Percentiles rank a stretch among this genome's conserved stretches.
Conservation (phyloP, 1,284 basidiomycete species). For the Ustilago cynodontis region DNA sequence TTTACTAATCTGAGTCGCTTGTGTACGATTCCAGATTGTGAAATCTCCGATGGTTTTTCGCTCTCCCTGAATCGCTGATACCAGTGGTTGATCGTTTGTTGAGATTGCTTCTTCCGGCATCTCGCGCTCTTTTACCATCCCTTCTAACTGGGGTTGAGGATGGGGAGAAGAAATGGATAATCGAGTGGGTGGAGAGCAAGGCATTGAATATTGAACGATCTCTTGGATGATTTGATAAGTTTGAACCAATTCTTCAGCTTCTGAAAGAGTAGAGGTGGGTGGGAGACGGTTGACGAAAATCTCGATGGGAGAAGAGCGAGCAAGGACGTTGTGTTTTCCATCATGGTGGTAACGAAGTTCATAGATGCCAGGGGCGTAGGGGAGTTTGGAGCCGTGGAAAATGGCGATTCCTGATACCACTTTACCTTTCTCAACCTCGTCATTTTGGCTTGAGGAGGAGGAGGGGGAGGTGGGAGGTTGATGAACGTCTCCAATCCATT, state of each 20-base stretch:
- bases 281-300: conserved; percentile 83
- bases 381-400: conserved; percentile 74
- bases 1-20: conserved; percentile 86
- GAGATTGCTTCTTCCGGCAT: not conserved
- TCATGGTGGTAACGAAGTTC: conserved; percentile 77
- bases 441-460: not conserved
- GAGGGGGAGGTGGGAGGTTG: conserved; percentile 9
- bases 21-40: conserved; percentile 87
- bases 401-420: no score
- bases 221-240: conserved; percentile 74
- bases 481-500: conserved; percentile 86
- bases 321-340: conserved; percentile 94
- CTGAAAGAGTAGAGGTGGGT: conserved; percentile 72
- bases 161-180: conserved; percentile 23
- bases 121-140: not conserved
- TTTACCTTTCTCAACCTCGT: no score
- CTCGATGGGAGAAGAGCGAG: conserved; percentile 83
- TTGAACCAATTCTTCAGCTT: conserved; percentile 72
- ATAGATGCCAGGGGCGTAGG: conserved; percentile 87
- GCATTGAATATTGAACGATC: conserved; percentile 75
- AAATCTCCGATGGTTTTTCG: conserved; percentile 95
- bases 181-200: conserved; percentile 17
- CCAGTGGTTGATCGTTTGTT: conserved; percentile 2
- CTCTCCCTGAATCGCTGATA: conserved; percentile 71
- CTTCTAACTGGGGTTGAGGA: no score